Conservation (phyloP, 768 basidiomycete genomes). For the Myochromella boudieri region DNA sequence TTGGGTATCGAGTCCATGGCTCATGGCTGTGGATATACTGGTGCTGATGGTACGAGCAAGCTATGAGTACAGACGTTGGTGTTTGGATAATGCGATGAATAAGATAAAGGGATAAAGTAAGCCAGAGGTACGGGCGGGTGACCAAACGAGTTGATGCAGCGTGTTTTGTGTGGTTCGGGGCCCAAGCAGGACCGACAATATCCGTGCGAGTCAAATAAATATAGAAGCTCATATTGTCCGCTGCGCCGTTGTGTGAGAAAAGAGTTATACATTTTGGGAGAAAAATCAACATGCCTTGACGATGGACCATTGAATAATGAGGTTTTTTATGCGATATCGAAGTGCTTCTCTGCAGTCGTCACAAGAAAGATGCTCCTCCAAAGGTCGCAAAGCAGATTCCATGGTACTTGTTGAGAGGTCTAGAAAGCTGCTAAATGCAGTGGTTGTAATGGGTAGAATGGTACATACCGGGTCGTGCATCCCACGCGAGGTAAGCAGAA, state of each 20-base stretch:
- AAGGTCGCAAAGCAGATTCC: conserved; percentile 68
- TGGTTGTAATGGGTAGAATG: neutral
- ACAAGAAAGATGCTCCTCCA: conserved; percentile 69
- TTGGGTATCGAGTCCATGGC: conserved; percentile 7
- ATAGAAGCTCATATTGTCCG: conserved; percentile 51
- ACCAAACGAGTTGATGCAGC: neutral
- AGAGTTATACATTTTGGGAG: too few species aligned
- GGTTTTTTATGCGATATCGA: conserved; percentile 62
- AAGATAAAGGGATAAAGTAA: neutral
- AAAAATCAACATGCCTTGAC: conserved; percentile 56
- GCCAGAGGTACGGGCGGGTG: too few species aligned
- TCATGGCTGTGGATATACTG: conserved; percentile 2
- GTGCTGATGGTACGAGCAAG: neutral
- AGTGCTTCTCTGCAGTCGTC: conserved; percentile 66
- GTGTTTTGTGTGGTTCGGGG: neutral
- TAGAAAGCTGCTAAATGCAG: too few species aligned
- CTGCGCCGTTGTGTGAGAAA: conserved; percentile 27
- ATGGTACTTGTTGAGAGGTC: conserved; percentile 74
- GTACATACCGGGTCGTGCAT: conserved; percentile 69
- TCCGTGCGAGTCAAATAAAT: neutral
- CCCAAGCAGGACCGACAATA: neutral
- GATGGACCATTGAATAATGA: conserved; percentile 75
- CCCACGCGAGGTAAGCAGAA: conserved; percentile 82
- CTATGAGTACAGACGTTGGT: neutral
- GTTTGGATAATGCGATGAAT: neutral